These are phyloP conservation scores for Staphylotrichum longicolle DNA, from an alignment of 495 filamentous ascomycete species.

Conservation along the genomic window DNA sequence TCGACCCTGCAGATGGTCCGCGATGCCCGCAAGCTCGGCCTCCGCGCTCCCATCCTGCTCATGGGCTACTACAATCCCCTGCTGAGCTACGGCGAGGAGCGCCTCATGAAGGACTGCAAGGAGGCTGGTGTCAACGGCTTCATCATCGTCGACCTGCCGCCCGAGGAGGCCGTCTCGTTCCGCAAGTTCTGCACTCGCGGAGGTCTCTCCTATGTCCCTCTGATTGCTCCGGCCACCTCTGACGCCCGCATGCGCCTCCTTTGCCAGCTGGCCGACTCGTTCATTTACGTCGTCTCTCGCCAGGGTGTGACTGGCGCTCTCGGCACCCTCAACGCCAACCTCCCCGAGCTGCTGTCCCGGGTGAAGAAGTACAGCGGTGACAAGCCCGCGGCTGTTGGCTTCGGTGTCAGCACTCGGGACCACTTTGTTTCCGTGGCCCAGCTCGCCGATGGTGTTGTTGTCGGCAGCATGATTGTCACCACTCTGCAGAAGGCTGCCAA, in stretches of 20 bases:
- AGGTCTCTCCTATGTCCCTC: conserved; percentile 86
- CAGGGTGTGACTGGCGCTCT: conserved; percentile 96
- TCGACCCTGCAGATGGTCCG: conserved; percentile 76
- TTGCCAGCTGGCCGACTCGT: conserved; percentile 95
- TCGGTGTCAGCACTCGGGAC: conserved; percentile 92
- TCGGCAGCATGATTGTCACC: conserved; percentile 89
- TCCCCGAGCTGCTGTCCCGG: conserved; percentile 74
- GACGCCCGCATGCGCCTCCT: conserved; percentile 88
- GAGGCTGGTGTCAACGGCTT: conserved; percentile 92
- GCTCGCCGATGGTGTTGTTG: conserved; percentile 93
- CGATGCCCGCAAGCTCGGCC: conserved; percentile 68
- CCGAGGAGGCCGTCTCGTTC: conserved; percentile 94
- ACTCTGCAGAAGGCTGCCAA: conserved; percentile 67
- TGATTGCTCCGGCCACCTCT: conserved; percentile 94
- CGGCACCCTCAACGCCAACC: conserved; percentile 71
- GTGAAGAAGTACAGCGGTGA: conserved; percentile 94
- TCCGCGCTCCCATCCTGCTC: conserved; percentile 78
- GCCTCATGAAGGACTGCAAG: conserved; percentile 78
- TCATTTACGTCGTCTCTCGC: conserved; percentile 97
- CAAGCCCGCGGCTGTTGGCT: conserved; percentile 86
- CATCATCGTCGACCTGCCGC: conserved; percentile 94
- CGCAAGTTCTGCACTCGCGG: conserved; percentile 73
- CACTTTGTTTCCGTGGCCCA: conserved; percentile 84
- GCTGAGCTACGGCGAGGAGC: conserved; percentile 87
- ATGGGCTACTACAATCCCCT: conserved; percentile 99